Percentiles rank a stretch among this genome's conserved stretches.
Conservation (phyloP, 2,329 filamentous ascomycete genomes). For the Xylariaceae sp. region DNA sequence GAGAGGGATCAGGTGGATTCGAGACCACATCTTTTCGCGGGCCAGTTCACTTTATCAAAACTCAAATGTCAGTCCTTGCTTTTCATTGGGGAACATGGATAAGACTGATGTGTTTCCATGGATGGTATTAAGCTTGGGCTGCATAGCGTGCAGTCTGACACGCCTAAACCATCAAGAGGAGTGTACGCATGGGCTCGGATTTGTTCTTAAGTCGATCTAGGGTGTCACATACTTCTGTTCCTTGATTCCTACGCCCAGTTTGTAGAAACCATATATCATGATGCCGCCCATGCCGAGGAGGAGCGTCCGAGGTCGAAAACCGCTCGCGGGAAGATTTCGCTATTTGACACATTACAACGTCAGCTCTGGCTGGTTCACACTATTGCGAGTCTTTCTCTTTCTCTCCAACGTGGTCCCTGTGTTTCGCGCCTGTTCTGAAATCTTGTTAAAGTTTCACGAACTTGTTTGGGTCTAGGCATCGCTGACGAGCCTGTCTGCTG, state of each 20-base stretch:
- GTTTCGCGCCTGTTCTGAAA: too few species aligned
- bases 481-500: too few species aligned
- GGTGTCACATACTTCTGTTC: constrained; percentile 93
- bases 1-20: constrained; percentile 89
- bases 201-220: neutral
- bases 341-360: constrained; percentile 30
- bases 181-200: too few species aligned
- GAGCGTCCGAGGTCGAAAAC: constrained; percentile 79
- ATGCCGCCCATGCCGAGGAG: constrained; percentile 71
- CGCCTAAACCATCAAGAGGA: too few species aligned
- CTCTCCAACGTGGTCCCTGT: too few species aligned
- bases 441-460: too few species aligned
- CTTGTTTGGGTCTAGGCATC: too few species aligned
- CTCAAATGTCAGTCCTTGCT: constrained; percentile 2
- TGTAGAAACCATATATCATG: constrained; percentile 90
- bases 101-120: too few species aligned
- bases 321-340: constrained; percentile 88
- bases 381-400: too few species aligned
- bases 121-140: too few species aligned
- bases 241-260: constrained; percentile 73
- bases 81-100: neutral
- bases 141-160: too few species aligned
- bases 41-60: constrained; percentile 68
- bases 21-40: constrained; percentile 97
- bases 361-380: too few species aligned